phyloP scores from a whole-genome alignment of 225 moss, liverwort and hornwort genomes.

The Physcomitrellopsis africana region DNA sequence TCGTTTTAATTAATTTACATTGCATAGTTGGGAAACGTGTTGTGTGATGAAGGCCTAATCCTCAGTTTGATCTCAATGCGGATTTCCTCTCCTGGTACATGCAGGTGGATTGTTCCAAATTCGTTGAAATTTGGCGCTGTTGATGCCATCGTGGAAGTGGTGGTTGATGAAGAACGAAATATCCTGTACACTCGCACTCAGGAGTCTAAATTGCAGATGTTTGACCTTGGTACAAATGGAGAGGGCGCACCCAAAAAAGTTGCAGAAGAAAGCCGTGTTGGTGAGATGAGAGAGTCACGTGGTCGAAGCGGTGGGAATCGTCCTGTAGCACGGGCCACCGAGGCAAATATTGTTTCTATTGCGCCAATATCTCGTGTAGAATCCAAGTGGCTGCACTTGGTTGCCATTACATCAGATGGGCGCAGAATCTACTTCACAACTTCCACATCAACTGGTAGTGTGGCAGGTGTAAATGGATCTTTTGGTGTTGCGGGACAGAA shows the following conservation, averaged over 20 bases:
- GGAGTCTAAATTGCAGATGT: slow-evolving; percentile 93
- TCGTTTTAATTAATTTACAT: background rate
- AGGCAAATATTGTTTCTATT: slow-evolving; percentile 82
- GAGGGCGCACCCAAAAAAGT: slow-evolving; percentile 80
- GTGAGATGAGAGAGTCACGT: slow-evolving; percentile 82
- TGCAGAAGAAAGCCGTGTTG: slow-evolving; percentile 93
- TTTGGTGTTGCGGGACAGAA: slow-evolving; percentile 60
- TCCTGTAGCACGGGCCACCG: slow-evolving; percentile 59
- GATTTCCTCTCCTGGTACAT: background rate
- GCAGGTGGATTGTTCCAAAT: slow-evolving; percentile 98
- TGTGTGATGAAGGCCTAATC: no score
- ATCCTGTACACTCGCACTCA: slow-evolving; percentile 92
- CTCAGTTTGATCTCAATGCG: background rate
- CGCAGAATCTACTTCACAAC: slow-evolving; percentile 98
- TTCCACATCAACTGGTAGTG: slow-evolving; percentile 68
- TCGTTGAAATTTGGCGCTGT: slow-evolving; percentile 98
- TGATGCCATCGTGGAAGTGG: slow-evolving; percentile 91
- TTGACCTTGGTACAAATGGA: slow-evolving; percentile 83
- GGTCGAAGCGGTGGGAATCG: slow-evolving; percentile 65
- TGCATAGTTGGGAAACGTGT: background rate
- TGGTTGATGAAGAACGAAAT: slow-evolving; percentile 89
- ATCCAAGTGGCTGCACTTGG: slow-evolving; percentile 99
- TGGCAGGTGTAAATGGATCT: slow-evolving; percentile 42
- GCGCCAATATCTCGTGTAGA: slow-evolving; percentile 79
- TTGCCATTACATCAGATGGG: slow-evolving; percentile 88